Base-by-base conservation (phyloP, 2,329 filamentous ascomycete species). In the Monilinia aucupariae region DNA sequence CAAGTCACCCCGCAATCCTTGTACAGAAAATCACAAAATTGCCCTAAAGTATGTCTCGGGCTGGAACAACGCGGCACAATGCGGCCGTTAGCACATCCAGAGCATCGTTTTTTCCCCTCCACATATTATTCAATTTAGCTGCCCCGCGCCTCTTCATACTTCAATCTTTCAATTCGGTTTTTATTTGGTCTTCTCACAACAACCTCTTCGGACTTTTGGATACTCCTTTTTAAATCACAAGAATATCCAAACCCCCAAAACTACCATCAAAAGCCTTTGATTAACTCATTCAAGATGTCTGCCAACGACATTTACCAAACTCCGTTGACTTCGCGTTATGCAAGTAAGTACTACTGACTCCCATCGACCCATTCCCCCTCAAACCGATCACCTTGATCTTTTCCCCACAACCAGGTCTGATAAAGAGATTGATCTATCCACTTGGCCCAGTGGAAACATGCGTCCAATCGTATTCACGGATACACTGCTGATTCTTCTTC, bases 281-380 rank as follows among this genome's bases (percentile, higher is more conserved):
- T 48, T 32, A 25, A 34, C 27, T 17, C 27, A 58, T 15, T 32
- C 48, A 70, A 64, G 4, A 71, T 72, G 69, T 70, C 70, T 48
- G 66, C 55, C n/a, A 66, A 71, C 74, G 82, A 85, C 72, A 77
- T 77, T 62, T 85, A 88, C 74, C 82, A 88, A 77, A 91, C 88
- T 50, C 84, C 88, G 41, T 78, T 92, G 69, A 86, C 83, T 68
- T 82, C 81, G 69, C 84, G 91, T 70, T 94, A 94, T 79, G 86
- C 86, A 76, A 69, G 65, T 68, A 67, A 67, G 68, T 72, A 20
- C 51, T 30, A 61, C 50, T 61, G n/a, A 27, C 27, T 25, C 55
- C 41, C 39, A 9, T 37, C 27, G 1, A 52, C 12, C 30, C 13
- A 55, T 13, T 15, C 30, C 41, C 30, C 30, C 12, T 37, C 7